Evolutionary conservation across 164 flowering plant species (phyloP), one percentile per base, ranked within the genome.

Genomic region (Dillenia suffruticosa): DNA sequence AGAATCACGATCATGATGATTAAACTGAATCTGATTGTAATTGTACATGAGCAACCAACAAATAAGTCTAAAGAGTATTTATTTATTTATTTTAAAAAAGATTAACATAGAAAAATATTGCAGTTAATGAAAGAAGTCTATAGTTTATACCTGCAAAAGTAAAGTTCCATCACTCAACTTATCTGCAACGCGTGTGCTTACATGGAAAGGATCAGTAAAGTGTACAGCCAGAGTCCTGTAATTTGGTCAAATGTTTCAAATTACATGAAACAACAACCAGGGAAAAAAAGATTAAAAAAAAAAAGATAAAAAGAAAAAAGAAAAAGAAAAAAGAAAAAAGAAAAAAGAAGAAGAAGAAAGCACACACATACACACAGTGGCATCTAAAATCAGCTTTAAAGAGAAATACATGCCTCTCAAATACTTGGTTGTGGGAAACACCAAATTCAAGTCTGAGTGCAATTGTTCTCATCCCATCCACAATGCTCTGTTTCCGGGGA

Each of bases 401-500:
- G 22, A 19, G 22, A 19, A 19, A 19, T 19, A 19, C 22, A 55
- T 83, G 62, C 98, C 88, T 89, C 45, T 94, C 99, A 84, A 89
- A 94, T 70, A 67, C 86, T 74, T 94, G 99, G 76, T 94, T 91
- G 72, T 76, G 92, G 44, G 84, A 88, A 46, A 71, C 73, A 67
- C 99, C 99, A 78, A 94, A 94, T 65, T 88, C 96, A 70, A 94
- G 96, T 75, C 86, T 91, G 65, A 91, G 75, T 49, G 97, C 99
- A 67, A 89, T 78, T 49, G 97, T 94, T 74, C 97, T 85, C 95
- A 94, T 81, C 32, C 97, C 96, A 75, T 94, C 97, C 53, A 94
- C 87, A 74, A 84, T 66, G 70, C 90, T 91, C 67, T 73, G 87
- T 67, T 64, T 81, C 75, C 71, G 83, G 19, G 89, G 72, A 61